Percentiles rank a stretch among this genome's conserved stretches.
Conservation (phyloP, 345 rosid genomes). For the Syzygium aqueum region DNA sequence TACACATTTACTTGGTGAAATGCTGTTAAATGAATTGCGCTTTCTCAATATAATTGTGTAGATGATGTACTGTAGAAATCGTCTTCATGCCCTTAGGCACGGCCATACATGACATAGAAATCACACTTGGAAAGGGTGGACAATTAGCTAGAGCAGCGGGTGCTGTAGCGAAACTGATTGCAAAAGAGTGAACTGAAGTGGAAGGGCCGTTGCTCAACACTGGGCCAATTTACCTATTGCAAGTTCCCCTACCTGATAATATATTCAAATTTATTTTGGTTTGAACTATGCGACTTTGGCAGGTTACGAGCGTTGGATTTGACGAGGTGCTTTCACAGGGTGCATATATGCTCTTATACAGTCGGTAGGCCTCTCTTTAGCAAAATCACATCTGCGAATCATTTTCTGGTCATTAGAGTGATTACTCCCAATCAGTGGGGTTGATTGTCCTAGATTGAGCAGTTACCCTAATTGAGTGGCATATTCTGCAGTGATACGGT, state of each 20-base stretch:
- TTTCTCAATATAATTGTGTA: background rate
- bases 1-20: background rate
- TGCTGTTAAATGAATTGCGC: background rate
- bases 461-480: background rate
- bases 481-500: background rate
- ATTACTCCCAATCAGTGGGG: background rate
- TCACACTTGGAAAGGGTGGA: too few species aligned
- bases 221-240: background rate
- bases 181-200: too few species aligned
- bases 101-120: too few species aligned
- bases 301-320: conserved; percentile 60
- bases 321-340: conserved; percentile 91
- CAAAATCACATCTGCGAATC: background rate
- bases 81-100: background rate
- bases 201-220: too few species aligned
- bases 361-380: conserved; percentile 43
- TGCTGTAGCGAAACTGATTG: too few species aligned
- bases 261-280: background rate
- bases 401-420: background rate
- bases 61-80: background rate
- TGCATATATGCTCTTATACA: conserved; percentile 95
- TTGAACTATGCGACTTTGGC: conserved; percentile 16
- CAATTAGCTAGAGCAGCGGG: too few species aligned
- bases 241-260: background rate
- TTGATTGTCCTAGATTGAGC: background rate